Evolutionary conservation across 2,329 filamentous ascomycete genomes (phyloP).

Genomic region (Stagonosporopsis tanaceti): DNA sequence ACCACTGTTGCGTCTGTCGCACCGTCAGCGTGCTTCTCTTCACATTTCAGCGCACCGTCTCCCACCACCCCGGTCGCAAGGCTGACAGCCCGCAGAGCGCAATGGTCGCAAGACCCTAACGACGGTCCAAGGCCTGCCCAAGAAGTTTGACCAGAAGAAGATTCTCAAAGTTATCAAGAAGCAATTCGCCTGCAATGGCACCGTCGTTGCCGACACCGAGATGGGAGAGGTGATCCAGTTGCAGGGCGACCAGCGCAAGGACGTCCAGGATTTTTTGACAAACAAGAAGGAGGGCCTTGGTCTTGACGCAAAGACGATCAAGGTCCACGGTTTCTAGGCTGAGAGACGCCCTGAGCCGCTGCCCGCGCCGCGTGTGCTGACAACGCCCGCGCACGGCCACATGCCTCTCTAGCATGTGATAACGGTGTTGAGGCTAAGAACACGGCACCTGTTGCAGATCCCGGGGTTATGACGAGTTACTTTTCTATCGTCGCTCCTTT

Average conservation of each 20-base stretch:
- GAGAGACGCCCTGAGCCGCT: slow-evolving; percentile 8
- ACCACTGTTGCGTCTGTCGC: background rate
- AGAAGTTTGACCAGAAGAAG: slow-evolving; percentile 99
- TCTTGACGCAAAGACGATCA: slow-evolving; percentile 96
- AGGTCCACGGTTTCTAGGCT: slow-evolving; percentile 65
- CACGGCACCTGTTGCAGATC: background rate
- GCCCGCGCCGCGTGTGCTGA: slow-evolving; percentile 7
- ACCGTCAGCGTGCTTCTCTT: background rate
- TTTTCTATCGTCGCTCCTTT: slow-evolving; percentile 18
- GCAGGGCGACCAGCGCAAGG: slow-evolving; percentile 98
- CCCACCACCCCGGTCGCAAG: slow-evolving; percentile 3
- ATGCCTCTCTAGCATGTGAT: slow-evolving; percentile 5
- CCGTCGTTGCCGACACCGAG: slow-evolving; percentile 92
- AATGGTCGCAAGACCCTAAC: slow-evolving; percentile 99
- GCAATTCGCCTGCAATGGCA: slow-evolving; percentile 99
- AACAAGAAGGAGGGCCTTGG: slow-evolving; percentile 95
- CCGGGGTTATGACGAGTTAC: background rate
- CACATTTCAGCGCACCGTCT: background rate
- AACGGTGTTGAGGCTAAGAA: background rate
- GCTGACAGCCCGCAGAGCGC: slow-evolving; percentile 75
- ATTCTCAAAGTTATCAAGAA: slow-evolving; percentile 99
- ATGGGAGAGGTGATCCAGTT: slow-evolving; percentile 99
- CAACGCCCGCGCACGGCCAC: slow-evolving; percentile 1
- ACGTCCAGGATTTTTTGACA: slow-evolving; percentile 96
- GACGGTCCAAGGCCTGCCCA: slow-evolving; percentile 97